Conservation (phyloP, 257 asterid genomes). For the Leptodermis oblonga region DNA sequence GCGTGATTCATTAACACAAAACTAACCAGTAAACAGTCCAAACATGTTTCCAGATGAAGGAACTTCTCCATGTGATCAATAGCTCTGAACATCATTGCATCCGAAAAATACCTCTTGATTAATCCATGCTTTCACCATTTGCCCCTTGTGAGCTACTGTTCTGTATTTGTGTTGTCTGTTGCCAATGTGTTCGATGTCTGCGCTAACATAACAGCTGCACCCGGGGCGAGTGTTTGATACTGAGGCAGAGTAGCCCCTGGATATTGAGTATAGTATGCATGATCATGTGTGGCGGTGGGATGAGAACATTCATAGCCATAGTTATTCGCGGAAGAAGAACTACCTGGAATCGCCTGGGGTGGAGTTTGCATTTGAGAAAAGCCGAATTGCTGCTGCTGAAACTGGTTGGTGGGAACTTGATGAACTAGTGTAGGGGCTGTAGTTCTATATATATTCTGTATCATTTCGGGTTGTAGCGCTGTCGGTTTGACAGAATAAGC, state of each 20-base stretch:
- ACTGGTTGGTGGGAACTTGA: slow-evolving; percentile 47
- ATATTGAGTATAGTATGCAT: slow-evolving; percentile 45
- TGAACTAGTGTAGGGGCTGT: slow-evolving; percentile 35
- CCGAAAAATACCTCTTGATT: slow-evolving; percentile 4
- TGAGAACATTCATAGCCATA: slow-evolving; percentile 50
- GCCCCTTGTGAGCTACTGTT: slow-evolving; percentile 21
- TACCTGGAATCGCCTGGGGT: slow-evolving; percentile 23
- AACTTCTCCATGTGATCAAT: not conserved
- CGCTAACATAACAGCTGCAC: slow-evolving; percentile 42
- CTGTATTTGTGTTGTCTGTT: slow-evolving; percentile 36
- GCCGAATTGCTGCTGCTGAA: slow-evolving; percentile 49
- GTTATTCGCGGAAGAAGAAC: slow-evolving; percentile 21
- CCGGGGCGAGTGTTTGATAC: slow-evolving; percentile 62
- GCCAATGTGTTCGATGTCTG: slow-evolving; percentile 37
- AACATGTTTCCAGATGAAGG: slow-evolving; percentile 2
- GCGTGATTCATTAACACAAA: not conserved
- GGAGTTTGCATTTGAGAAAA: slow-evolving; percentile 42
- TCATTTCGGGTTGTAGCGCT: slow-evolving; percentile 32
- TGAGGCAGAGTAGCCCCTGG: slow-evolving; percentile 40
- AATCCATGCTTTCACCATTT: slow-evolving; percentile 9
- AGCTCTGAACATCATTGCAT: not conserved
- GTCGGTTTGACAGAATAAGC: slow-evolving; percentile 25
- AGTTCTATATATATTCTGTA: slow-evolving; percentile 29
- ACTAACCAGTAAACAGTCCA: not conserved
- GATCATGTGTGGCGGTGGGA: slow-evolving; percentile 42